Percentiles rank a stretch among this genome's conserved stretches.
phyloP scores from a whole-genome alignment of 257 asterid species.

The Salvia miltiorrhiza region DNA sequence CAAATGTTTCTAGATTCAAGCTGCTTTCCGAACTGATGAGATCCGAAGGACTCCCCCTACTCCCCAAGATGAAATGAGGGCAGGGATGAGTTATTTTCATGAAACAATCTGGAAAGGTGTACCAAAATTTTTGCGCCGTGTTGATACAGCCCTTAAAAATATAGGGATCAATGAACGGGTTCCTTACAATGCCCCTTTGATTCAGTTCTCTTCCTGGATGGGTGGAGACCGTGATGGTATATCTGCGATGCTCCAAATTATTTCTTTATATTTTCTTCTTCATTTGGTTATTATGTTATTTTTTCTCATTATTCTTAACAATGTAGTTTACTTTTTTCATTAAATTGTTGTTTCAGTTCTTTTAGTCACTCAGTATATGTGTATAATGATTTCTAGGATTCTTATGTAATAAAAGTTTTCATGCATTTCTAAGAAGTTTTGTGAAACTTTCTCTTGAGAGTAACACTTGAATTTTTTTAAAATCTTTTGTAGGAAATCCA shows the following conservation, averaged over 20 bases:
- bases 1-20: slow-evolving; percentile 41
- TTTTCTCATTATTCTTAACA: neutral
- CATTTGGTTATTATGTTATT: neutral
- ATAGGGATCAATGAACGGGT: slow-evolving; percentile 53
- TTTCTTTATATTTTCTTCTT: neutral
- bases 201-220: slow-evolving; percentile 65
- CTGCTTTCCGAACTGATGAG: slow-evolving; percentile 66
- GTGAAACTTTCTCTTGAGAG: neutral
- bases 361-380: neutral
- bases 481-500: slow-evolving; percentile 44
- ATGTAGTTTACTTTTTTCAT: no score
- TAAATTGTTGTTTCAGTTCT: neutral
- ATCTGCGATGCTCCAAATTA: neutral
- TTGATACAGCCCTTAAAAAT: slow-evolving; percentile 57
- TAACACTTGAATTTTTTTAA: neutral
- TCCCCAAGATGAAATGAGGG: slow-evolving; percentile 67
- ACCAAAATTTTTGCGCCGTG: slow-evolving; percentile 55
- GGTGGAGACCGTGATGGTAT: slow-evolving; percentile 67
- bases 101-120: slow-evolving; percentile 63
- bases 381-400: neutral
- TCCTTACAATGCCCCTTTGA: slow-evolving; percentile 59
- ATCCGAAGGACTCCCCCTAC: slow-evolving; percentile 53
- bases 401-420: neutral
- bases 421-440: neutral
- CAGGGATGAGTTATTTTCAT: slow-evolving; percentile 60